phyloP scores from a whole-genome alignment of 2,329 filamentous ascomycete genomes.

The Scopulariopsis brevicaulis region DNA sequence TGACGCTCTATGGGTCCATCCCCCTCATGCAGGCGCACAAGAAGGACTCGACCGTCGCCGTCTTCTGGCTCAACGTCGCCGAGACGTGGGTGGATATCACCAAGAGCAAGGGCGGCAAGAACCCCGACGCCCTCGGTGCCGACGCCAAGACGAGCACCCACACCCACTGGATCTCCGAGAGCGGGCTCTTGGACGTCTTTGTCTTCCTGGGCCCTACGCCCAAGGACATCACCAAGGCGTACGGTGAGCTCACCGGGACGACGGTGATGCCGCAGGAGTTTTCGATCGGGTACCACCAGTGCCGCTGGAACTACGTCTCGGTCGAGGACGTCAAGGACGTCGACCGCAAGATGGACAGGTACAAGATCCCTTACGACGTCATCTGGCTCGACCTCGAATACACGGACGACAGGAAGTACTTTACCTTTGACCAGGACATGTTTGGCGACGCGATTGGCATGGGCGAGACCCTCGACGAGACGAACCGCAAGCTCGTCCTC shows the following conservation, averaged over 20 bases:
- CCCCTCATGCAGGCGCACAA: conserved; percentile 97
- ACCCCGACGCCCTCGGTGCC: conserved; percentile 66
- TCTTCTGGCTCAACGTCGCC: conserved; percentile 95
- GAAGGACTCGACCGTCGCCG: conserved; percentile 83
- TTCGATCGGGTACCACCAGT: conserved; percentile 89
- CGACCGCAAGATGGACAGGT: conserved; percentile 90
- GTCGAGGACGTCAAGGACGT: conserved; percentile 97
- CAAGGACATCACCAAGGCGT: conserved; percentile 68
- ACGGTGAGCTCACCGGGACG: conserved; percentile 82
- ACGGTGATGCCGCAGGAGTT: conserved; percentile 89
- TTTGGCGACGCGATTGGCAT: conserved; percentile 81
- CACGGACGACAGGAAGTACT: conserved; percentile 94
- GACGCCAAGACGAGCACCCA: conserved; percentile 63
- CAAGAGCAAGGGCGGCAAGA: conserved; percentile 63
- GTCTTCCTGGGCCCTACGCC: conserved; percentile 87
- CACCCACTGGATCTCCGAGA: conserved; percentile 95
- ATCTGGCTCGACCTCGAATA: conserved; percentile 99
- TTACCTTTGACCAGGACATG: conserved; percentile 86
- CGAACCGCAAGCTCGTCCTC: conserved; percentile 79
- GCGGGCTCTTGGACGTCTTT: conserved; percentile 82
- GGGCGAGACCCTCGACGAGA: conserved; percentile 75
- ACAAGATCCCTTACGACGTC: conserved; percentile 92
- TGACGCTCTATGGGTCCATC: conserved; percentile 96
- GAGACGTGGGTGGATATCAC: conserved; percentile 96
- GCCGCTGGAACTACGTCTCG: conserved; percentile 96